Percentiles rank a stretch among this genome's conserved stretches.
Evolutionary conservation across 2,329 filamentous ascomycete genomes (phyloP).

Genomic region (Cercospora beticola): DNA sequence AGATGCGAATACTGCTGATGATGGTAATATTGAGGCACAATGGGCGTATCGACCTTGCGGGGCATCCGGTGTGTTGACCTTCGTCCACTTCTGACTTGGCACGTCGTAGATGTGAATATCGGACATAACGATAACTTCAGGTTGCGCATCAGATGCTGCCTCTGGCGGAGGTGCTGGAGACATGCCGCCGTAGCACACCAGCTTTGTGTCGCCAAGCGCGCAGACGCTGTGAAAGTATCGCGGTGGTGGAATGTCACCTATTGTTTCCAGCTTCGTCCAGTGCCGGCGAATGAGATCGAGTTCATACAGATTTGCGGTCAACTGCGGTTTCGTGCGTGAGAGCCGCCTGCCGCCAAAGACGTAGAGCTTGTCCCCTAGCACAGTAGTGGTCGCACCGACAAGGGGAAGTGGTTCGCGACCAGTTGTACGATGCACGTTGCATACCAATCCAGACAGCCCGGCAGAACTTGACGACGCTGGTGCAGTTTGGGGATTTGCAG

Average conservation of each 20-base stretch:
- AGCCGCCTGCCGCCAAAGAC: constrained; percentile 91
- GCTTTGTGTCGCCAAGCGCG: constrained; percentile 85
- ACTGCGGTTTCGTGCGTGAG: constrained; percentile 76
- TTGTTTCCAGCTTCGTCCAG: constrained; percentile 85
- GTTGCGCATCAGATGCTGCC: constrained; percentile 64
- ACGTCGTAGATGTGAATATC: constrained; percentile 97
- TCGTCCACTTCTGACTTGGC: constrained; percentile 77
- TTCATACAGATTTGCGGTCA: constrained; percentile 91
- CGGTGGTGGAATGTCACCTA: constrained; percentile 82
- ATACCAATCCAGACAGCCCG: constrained; percentile 65
- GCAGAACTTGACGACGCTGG: constrained; percentile 49
- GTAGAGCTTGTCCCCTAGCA: constrained; percentile 92
- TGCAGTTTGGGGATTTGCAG: constrained; percentile 18
- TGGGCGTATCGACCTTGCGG: constrained; percentile 96
- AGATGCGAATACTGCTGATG: constrained; percentile 82
- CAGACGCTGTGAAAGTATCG: constrained; percentile 98
- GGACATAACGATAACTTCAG: constrained; percentile 84
- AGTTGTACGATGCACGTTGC: constrained; percentile 76
- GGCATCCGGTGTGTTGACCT: constrained; percentile 68
- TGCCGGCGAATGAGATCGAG: constrained; percentile 86
- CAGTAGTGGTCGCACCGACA: constrained; percentile 92
- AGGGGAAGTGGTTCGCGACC: constrained; percentile 87
- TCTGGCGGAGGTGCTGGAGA: constrained; percentile 64
- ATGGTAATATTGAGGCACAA: constrained; percentile 88
- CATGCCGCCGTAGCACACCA: constrained; percentile 99